Conservation (phyloP, 495 filamentous ascomycete species). For the Tuber umbilicatum region DNA sequence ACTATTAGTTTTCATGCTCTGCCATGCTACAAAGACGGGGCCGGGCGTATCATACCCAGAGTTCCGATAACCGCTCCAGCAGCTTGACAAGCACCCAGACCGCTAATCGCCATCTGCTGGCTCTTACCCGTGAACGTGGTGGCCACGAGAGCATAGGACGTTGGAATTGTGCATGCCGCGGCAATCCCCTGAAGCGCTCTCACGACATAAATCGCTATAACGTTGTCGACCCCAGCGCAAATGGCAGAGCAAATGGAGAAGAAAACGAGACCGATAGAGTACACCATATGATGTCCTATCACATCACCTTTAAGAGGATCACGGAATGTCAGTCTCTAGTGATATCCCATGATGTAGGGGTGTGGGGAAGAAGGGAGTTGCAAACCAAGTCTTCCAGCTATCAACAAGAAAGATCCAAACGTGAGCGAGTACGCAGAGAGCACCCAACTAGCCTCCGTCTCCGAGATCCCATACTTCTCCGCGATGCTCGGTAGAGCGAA, state of each 20-base stretch:
- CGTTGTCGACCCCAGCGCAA: constrained; percentile 22
- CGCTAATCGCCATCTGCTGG: constrained; percentile 21
- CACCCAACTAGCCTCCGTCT: constrained; percentile 26
- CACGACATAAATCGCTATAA: constrained; percentile 20
- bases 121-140: constrained; percentile 20
- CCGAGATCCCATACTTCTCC: constrained; percentile 20
- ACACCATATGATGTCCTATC: constrained; percentile 19
- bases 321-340: background rate
- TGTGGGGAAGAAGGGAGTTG: background rate
- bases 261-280: constrained; percentile 18
- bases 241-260: constrained; percentile 19
- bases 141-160: constrained; percentile 23
- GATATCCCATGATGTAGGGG: background rate
- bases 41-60: constrained; percentile 10
- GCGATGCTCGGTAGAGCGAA: constrained; percentile 24
- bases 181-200: constrained; percentile 19
- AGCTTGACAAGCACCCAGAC: constrained; percentile 16
- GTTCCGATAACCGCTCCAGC: constrained; percentile 16
- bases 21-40: background rate
- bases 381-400: constrained; percentile 22
- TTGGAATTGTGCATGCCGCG: constrained; percentile 26
- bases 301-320: constrained; percentile 14
- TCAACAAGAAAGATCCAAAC: constrained; percentile 23
- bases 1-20: constrained; percentile 5
- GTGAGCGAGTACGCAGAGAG: constrained; percentile 27